Percentiles rank a stretch among this genome's conserved stretches.
These are phyloP conservation scores for Karstenula rhodostoma DNA, from an alignment of 2,329 filamentous ascomycete species.

Conservation along the genomic window DNA sequence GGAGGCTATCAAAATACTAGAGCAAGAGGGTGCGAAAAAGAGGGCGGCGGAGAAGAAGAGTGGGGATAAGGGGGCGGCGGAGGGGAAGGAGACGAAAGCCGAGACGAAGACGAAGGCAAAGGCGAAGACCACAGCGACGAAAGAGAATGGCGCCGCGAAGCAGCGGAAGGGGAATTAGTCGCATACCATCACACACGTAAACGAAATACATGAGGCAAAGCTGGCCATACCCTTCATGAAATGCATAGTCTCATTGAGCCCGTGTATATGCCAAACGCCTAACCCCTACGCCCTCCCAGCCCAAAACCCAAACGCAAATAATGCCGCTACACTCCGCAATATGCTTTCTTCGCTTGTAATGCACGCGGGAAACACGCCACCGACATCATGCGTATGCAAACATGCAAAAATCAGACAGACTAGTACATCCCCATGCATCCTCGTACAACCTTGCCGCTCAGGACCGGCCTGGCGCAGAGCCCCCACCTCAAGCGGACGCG, in stretches of 20 bases:
- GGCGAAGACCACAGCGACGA: slow-evolving; percentile 37
- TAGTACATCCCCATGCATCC: slow-evolving; percentile 13
- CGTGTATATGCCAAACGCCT: slow-evolving; percentile 10
- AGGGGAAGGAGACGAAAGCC: neutral
- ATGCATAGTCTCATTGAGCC: neutral
- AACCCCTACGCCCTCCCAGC: slow-evolving; percentile 7
- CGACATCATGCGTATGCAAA: slow-evolving; percentile 7
- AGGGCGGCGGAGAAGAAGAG: slow-evolving; percentile 65
- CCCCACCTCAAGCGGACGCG: neutral
- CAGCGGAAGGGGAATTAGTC: slow-evolving; percentile 31
- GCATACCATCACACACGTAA: neutral
- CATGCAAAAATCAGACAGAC: slow-evolving; percentile 5
- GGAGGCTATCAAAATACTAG: slow-evolving; percentile 78
- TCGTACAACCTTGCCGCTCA: neutral
- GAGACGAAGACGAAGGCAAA: slow-evolving; percentile 37
- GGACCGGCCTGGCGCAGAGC: slow-evolving; percentile 14
- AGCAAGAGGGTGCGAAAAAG: slow-evolving; percentile 77
- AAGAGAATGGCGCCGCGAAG: slow-evolving; percentile 30
- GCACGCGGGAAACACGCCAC: slow-evolving; percentile 7
- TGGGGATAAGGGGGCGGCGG: slow-evolving; percentile 29
- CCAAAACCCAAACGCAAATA: slow-evolving; percentile 2
- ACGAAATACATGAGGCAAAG: neutral
- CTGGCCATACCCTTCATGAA: neutral
- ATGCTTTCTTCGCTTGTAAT: slow-evolving; percentile 13
- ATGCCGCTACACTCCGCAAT: slow-evolving; percentile 12